phyloP scores from a whole-genome alignment of 129 eudicot genomes.

The Flaveria brownii region DNA sequence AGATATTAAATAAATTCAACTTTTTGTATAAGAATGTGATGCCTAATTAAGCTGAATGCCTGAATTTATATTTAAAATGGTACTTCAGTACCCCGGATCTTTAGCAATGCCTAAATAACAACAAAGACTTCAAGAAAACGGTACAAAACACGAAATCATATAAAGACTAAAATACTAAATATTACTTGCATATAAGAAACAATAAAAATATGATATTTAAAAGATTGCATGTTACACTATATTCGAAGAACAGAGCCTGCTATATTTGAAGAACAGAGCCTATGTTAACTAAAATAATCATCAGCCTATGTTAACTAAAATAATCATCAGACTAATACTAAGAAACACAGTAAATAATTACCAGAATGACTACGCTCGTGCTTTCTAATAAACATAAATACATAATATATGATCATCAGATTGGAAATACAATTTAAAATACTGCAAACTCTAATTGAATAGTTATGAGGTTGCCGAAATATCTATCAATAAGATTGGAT shows the following conservation, averaged over 20 bases:
- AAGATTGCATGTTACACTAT: background rate
- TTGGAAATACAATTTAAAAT: background rate
- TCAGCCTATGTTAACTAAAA: background rate
- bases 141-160: background rate
- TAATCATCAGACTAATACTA: background rate
- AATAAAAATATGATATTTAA: background rate
- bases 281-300: background rate
- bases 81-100: conserved; percentile 1
- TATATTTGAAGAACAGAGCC: background rate
- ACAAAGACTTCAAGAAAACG: background rate
- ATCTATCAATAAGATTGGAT: background rate
- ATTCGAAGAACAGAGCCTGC: background rate
- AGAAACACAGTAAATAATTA: background rate
- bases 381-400: background rate
- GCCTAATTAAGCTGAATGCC: conserved; percentile 1
- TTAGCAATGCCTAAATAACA: background rate
- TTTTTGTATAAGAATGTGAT: conserved; percentile 12
- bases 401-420: background rate
- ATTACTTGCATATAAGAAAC: background rate
- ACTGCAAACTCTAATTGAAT: too few relatives aligned
- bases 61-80: background rate
- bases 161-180: background rate
- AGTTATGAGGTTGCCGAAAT: too few relatives aligned
- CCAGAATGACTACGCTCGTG: background rate
- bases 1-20: background rate